Evolutionary conservation across 1,284 basidiomycete genomes (phyloP).

Genomic region (Cryptococcus wingfieldii): DNA sequence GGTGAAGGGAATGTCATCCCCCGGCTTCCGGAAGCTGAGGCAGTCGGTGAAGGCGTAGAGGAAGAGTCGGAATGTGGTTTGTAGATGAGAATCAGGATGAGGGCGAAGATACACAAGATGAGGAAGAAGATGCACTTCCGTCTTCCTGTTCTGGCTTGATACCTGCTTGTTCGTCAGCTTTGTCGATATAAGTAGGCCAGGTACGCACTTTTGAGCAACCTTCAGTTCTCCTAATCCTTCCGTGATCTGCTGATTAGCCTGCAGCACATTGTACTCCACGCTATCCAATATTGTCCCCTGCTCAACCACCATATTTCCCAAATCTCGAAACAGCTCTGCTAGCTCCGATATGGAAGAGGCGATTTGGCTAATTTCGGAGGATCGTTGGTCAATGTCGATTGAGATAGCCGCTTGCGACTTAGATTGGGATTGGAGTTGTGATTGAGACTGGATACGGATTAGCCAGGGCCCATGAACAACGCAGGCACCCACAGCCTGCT

Average conservation of each 20-base stretch:
- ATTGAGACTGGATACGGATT: conserved; percentile 28
- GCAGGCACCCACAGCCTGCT: conserved; percentile 57
- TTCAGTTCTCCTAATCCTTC: conserved; percentile 82
- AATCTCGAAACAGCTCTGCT: conserved; percentile 93
- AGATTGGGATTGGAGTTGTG: conserved; percentile 46
- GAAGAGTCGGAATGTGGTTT: conserved; percentile 32
- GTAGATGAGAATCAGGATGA: conserved; percentile 53
- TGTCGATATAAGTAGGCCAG: background rate
- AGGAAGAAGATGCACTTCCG: conserved; percentile 90
- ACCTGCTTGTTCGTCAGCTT: conserved; percentile 53
- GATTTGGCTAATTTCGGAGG: conserved; percentile 81
- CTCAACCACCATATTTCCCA: conserved; percentile 89
- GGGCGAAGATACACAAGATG: conserved; percentile 78
- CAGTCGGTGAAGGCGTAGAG: background rate
- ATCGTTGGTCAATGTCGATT: conserved; percentile 60
- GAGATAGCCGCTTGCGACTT: conserved; percentile 51
- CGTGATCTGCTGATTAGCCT: conserved; percentile 72
- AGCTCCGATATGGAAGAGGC: conserved; percentile 86
- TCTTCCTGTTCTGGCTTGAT: conserved; percentile 88
- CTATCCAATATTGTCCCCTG: conserved; percentile 96
- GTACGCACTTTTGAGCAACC: conserved; percentile 67
- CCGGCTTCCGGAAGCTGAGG: background rate
- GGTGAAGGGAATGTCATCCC: background rate
- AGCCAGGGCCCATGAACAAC: background rate
- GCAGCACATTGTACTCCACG: conserved; percentile 96